Evolutionary conservation across 441 rosid genomes (phyloP).

Genomic region (Bruguiera hainesii): DNA sequence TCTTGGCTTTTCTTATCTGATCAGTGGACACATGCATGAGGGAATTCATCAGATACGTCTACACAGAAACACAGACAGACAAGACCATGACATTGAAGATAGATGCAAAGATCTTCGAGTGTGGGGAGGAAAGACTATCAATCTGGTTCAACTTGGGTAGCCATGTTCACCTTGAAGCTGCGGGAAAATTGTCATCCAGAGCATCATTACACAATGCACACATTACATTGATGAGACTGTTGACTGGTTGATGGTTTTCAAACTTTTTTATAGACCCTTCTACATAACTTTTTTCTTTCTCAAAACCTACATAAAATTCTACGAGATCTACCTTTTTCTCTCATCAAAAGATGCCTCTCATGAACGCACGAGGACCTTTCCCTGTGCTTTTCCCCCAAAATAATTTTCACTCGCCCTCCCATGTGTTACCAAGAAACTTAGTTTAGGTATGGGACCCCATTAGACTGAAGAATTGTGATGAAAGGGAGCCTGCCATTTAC

Average conservation of each 20-base stretch:
- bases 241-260: slow-evolving; percentile 22
- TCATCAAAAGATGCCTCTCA: slow-evolving; percentile 16
- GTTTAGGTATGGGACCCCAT: slow-evolving; percentile 23
- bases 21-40: too few relatives aligned
- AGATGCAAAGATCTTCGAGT: not conserved
- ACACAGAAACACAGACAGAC: too few relatives aligned
- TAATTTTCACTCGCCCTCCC: slow-evolving; percentile 1
- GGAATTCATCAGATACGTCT: too few relatives aligned
- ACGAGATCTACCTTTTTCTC: slow-evolving; percentile 9
- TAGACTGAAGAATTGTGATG: slow-evolving; percentile 17
- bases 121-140: slow-evolving; percentile 14
- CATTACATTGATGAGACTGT: slow-evolving; percentile 28
- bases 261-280: slow-evolving; percentile 19
- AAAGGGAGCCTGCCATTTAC: slow-evolving; percentile 6
- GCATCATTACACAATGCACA: slow-evolving; percentile 32
- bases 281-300: slow-evolving; percentile 20
- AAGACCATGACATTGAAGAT: too few relatives aligned
- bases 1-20: too few relatives aligned
- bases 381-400: not conserved
- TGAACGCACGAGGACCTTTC: slow-evolving; percentile 24
- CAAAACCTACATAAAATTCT: slow-evolving; percentile 8
- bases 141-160: slow-evolving; percentile 13
- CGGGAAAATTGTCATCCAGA: slow-evolving; percentile 34
- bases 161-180: slow-evolving; percentile 13
- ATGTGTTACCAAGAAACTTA: slow-evolving; percentile 14